Evolutionary conservation across 1,284 basidiomycete species (phyloP).

Genomic region (Rhodotorula sp.): DNA sequence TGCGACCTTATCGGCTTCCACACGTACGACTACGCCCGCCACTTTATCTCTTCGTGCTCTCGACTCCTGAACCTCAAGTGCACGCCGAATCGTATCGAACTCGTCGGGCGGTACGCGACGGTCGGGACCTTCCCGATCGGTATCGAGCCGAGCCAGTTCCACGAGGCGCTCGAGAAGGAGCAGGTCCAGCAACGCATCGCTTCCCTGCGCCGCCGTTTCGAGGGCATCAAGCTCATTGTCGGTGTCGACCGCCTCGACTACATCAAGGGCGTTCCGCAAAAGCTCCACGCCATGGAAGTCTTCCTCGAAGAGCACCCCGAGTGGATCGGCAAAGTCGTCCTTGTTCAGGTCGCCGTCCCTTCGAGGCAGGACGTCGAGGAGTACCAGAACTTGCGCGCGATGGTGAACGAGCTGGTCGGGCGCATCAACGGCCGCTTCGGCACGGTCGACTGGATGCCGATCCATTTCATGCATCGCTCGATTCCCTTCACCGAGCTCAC

Average conservation of each 20-base stretch:
- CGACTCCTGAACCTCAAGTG: slow-evolving; percentile 81
- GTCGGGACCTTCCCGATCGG: slow-evolving; percentile 99
- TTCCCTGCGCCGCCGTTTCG: slow-evolving; percentile 82
- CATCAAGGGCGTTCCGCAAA: slow-evolving; percentile 99
- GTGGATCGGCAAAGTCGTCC: slow-evolving; percentile 98
- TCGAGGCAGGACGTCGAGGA: slow-evolving; percentile 98
- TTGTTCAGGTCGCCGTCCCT: slow-evolving; percentile 95
- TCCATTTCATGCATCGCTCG: slow-evolving; percentile 95
- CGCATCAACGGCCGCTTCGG: slow-evolving; percentile 98
- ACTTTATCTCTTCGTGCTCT: slow-evolving; percentile 97
- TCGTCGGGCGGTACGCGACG: slow-evolving; percentile 89
- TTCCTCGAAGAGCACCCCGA: slow-evolving; percentile 97
- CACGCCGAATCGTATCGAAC: slow-evolving; percentile 96
- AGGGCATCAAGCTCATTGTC: slow-evolving; percentile 94
- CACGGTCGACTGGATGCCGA: slow-evolving; percentile 98
- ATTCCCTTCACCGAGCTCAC: slow-evolving; percentile 92
- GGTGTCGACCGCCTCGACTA: slow-evolving; percentile 98
- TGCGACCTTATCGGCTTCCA: slow-evolving; percentile 98
- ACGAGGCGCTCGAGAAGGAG: slow-evolving; percentile 75
- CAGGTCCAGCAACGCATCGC: slow-evolving; percentile 75
- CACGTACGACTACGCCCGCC: slow-evolving; percentile 98
- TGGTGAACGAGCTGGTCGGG: slow-evolving; percentile 96
- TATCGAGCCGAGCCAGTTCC: slow-evolving; percentile 91
- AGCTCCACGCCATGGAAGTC: slow-evolving; percentile 91
- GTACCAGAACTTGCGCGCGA: slow-evolving; percentile 94